Conservation (phyloP, 2,329 filamentous ascomycete species). For the Sphaerulina vaccinii region DNA sequence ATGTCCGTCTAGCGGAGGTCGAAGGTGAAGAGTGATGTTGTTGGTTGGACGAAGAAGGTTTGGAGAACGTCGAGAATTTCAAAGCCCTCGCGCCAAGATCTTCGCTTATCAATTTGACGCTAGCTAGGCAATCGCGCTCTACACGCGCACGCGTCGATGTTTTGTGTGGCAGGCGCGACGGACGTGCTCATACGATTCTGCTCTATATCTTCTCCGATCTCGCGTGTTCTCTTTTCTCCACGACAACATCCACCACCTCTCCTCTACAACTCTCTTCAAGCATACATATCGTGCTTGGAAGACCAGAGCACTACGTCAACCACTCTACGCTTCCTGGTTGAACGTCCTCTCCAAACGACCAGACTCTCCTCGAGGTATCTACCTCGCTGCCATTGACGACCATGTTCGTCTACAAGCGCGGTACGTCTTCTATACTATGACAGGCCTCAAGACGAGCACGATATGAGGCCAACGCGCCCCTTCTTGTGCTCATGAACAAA, state of each 20-base stretch:
- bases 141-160: slow-evolving; percentile 6
- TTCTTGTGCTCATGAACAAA: slow-evolving; percentile 19
- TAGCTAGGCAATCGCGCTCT: slow-evolving; percentile 7
- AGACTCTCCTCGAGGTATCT: slow-evolving; percentile 24
- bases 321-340: slow-evolving; percentile 12
- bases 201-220: slow-evolving; percentile 18
- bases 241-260: slow-evolving; percentile 18
- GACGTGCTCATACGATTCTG: neutral
- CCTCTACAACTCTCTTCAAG: slow-evolving; percentile 14
- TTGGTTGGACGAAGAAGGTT: neutral
- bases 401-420: slow-evolving; percentile 65
- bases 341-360: slow-evolving; percentile 13
- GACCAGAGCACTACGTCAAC: slow-evolving; percentile 8
- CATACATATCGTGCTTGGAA: slow-evolving; percentile 24
- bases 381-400: slow-evolving; percentile 35
- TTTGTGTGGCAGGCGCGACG: slow-evolving; percentile 13
- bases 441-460: neutral
- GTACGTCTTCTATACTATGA: slow-evolving; percentile 41
- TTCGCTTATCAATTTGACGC: slow-evolving; percentile 11
- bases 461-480: neutral
- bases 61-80: neutral
- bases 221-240: slow-evolving; percentile 16
- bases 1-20: neutral
- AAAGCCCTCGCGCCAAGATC: neutral
- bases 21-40: neutral